These are phyloP conservation scores for Smittium culicis DNA, from an alignment of 371 early-diverging fungal species.

Conservation along the genomic window DNA sequence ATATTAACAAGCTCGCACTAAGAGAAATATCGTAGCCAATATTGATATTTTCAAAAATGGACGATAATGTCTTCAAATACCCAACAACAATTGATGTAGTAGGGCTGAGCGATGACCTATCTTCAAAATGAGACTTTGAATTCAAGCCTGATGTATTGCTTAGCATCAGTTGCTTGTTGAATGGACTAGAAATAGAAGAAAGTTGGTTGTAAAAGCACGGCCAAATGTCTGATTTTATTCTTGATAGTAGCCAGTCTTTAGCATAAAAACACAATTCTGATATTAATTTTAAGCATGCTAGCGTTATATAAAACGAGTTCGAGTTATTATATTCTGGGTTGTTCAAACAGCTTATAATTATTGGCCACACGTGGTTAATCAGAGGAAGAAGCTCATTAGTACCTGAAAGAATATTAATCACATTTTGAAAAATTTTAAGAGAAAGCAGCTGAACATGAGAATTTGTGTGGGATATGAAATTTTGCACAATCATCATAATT, in stretches of 20 bases:
- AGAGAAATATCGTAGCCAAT: background rate
- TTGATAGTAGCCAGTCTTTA: background rate
- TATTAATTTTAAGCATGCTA: conserved; percentile 1
- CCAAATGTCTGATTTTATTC: conserved; percentile 2
- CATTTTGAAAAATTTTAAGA: background rate
- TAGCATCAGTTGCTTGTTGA: background rate
- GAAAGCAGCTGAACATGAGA: conserved; percentile 4
- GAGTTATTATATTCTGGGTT: background rate
- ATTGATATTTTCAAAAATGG: background rate
- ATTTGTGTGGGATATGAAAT: conserved; percentile 3
- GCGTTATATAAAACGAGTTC: background rate
- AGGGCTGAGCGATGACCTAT: background rate
- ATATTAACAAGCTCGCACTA: background rate
- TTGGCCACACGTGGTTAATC: conserved; percentile 9
- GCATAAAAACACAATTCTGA: background rate
- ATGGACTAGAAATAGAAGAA: background rate
- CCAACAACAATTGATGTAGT: background rate
- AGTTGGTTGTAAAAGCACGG: background rate
- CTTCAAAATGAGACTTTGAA: background rate
- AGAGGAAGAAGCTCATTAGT: conserved; percentile 7
- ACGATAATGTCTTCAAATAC: background rate
- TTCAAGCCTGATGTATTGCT: background rate
- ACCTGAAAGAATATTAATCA: background rate
- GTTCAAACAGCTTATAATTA: background rate
- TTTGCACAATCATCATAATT: conserved; percentile 2